phyloP scores from a whole-genome alignment of 129 eudicot species.

The Ambrosia artemisiifolia region DNA sequence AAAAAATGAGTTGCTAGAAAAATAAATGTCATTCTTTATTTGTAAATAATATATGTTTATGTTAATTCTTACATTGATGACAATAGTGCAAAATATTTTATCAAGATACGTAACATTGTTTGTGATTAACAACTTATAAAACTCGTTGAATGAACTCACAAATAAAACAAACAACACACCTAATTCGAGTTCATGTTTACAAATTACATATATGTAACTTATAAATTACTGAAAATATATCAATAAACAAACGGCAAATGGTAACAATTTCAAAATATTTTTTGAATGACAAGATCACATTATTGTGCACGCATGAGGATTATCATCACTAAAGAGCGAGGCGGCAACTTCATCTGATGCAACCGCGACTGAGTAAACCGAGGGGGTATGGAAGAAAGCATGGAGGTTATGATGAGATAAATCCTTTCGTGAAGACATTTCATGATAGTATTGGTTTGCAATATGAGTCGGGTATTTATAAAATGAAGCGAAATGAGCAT shows the following conservation, averaged over 20 bases:
- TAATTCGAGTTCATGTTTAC: not conserved
- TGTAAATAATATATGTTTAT: too few species aligned
- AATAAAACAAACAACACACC: not conserved
- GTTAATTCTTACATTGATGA: too few species aligned
- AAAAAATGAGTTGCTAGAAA: too few species aligned
- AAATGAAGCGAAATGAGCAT: constrained; percentile 65
- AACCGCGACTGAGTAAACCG: constrained; percentile 73
- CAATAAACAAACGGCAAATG: not conserved
- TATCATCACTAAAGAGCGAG: constrained; percentile 89
- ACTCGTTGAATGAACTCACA: not conserved
- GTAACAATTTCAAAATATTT: not conserved
- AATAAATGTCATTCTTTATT: too few species aligned
- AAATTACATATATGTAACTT: not conserved
- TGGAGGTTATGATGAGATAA: constrained; percentile 38
- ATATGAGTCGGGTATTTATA: constrained; percentile 78
- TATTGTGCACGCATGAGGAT: constrained; percentile 80
- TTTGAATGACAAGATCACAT: constrained; percentile 41
- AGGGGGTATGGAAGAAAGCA: constrained; percentile 80
- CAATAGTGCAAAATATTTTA: too few species aligned
- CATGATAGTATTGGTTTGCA: constrained; percentile 61
- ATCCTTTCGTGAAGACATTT: constrained; percentile 37
- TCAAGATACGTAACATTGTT: too few species aligned
- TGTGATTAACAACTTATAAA: too few species aligned
- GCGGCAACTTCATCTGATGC: constrained; percentile 89
- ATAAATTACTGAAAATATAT: not conserved